Percentiles rank a stretch among this genome's conserved stretches.
Evolutionary conservation across 805 yeast genomes (phyloP).

Genomic region (Candida glaebosa): DNA sequence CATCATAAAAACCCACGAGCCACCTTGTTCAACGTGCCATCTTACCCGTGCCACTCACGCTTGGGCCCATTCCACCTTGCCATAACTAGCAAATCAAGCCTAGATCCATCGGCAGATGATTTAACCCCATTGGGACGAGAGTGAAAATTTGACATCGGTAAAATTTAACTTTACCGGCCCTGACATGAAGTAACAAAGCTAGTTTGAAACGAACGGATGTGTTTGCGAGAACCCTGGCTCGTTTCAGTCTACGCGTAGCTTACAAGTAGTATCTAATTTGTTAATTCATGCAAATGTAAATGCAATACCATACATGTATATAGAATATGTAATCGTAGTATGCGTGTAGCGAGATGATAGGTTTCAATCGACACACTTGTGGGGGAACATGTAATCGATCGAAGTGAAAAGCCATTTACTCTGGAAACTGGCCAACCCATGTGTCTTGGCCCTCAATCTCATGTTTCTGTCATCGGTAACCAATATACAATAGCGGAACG

Average conservation of each 20-base stretch:
- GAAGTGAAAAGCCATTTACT: conserved; percentile 60
- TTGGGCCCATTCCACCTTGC: too few species aligned
- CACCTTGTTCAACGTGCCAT: too few species aligned
- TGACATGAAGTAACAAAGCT: too few species aligned
- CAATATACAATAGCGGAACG: conserved; percentile 55
- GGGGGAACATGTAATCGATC: conserved; percentile 44
- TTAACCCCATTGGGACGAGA: not conserved
- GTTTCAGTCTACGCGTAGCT: too few species aligned
- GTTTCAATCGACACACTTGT: conserved; percentile 48
- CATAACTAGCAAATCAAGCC: not conserved
- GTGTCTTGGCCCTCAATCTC: conserved; percentile 60
- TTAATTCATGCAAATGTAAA: not conserved
- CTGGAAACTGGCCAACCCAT: conserved; percentile 53
- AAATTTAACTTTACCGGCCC: too few species aligned
- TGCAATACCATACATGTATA: not conserved
- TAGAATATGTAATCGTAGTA: not conserved
- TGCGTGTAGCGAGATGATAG: not conserved
- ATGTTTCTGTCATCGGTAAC: conserved; percentile 74
- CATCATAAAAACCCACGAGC: too few species aligned
- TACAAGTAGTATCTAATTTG: not conserved
- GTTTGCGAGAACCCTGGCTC: too few species aligned
- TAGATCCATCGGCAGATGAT: not conserved
- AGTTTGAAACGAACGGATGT: too few species aligned
- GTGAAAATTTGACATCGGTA: too few species aligned
- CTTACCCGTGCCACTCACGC: too few species aligned